Percentiles rank a stretch among this genome's conserved stretches.
Evolutionary conservation across 2,329 filamentous ascomycete genomes (phyloP).

Genomic region (Fusarium chlamydosporum): DNA sequence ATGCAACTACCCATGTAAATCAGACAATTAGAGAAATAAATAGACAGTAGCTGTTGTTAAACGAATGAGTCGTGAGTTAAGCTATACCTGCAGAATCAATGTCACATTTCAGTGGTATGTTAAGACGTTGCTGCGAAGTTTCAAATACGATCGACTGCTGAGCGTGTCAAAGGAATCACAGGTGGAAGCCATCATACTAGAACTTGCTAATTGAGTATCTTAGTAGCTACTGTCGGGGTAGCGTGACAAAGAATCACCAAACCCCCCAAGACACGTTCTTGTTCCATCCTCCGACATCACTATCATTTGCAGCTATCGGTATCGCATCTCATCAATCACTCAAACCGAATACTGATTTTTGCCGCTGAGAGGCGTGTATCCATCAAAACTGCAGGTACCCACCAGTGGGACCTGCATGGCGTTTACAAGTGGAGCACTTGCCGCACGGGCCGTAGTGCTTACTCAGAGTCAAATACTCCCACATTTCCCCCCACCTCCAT

Average conservation of each 20-base stretch:
- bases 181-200: not conserved
- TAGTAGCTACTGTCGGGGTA: not conserved
- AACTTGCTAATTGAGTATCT: not conserved
- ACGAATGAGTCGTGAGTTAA: not conserved
- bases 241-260: not conserved
- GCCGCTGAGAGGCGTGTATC: not conserved
- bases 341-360: not conserved
- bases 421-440: not conserved
- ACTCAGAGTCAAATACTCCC: not conserved
- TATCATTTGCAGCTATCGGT: not conserved
- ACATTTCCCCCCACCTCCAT: not conserved
- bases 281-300: not conserved
- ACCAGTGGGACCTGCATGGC: conserved; percentile 3
- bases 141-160: too few species aligned
- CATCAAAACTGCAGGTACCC: not conserved
- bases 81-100: not conserved
- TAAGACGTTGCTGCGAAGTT: too few species aligned
- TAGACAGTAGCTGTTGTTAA: not conserved
- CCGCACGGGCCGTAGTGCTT: not conserved
- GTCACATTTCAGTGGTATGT: not conserved
- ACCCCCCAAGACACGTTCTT: not conserved
- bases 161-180: not conserved
- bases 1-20: not conserved
- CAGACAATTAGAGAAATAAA: not conserved
- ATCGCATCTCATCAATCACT: not conserved